A percentile compares a stretch with the other conserved stretches of the same genome.
These are phyloP conservation scores for Saccharum hybrid DNA, from an alignment of 202 grass and related monocot genomes.

Conservation along the genomic window DNA sequence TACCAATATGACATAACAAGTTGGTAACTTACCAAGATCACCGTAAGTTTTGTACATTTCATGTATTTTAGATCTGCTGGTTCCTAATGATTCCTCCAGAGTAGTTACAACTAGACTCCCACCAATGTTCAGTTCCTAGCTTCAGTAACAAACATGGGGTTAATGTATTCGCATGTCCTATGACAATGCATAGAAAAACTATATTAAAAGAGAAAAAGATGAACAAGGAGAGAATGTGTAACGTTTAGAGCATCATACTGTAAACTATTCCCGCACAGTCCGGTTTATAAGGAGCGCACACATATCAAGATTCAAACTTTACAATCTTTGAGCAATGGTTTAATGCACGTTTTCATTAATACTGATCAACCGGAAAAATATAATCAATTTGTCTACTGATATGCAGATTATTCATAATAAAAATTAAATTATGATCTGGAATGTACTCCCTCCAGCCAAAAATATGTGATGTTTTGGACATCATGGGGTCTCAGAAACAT, in stretches of 20 bases:
- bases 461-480: not conserved
- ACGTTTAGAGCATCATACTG: slow-evolving; percentile 2
- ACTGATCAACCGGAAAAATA: not conserved
- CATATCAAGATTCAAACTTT: not conserved
- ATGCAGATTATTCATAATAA: slow-evolving; percentile 16
- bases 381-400: slow-evolving; percentile 27
- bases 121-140: slow-evolving; percentile 97
- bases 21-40: slow-evolving; percentile 75
- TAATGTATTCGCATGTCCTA: slow-evolving; percentile 29
- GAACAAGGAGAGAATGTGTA: slow-evolving; percentile 1
- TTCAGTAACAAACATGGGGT: slow-evolving; percentile 62
- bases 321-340: too few species aligned
- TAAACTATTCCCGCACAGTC: not conserved
- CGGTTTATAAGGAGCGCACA: not conserved
- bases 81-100: slow-evolving; percentile 81
- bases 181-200: slow-evolving; percentile 36
- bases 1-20: slow-evolving; percentile 44
- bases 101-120: slow-evolving; percentile 75
- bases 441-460: not conserved
- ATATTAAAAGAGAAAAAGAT: slow-evolving; percentile 21
- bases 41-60: slow-evolving; percentile 88
- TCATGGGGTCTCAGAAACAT: not conserved
- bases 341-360: not conserved
- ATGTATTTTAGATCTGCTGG: slow-evolving; percentile 84
- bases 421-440: not conserved